Percentiles rank a stretch among this genome's conserved stretches.
These are phyloP conservation scores for Cytospora piceicola DNA, from an alignment of 2,329 filamentous ascomycete species.

Conservation along the genomic window DNA sequence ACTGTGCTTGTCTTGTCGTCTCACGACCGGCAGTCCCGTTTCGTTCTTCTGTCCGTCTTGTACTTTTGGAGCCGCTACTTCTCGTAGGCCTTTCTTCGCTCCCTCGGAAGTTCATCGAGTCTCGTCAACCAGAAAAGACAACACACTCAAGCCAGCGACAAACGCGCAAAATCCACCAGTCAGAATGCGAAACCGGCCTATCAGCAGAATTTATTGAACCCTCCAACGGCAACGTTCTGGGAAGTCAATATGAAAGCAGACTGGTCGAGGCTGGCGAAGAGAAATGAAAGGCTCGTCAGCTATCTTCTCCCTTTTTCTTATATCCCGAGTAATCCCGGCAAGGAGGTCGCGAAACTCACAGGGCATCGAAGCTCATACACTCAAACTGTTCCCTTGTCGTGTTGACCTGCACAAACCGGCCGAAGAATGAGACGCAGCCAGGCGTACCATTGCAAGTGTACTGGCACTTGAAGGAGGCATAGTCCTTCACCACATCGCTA, in stretches of 20 bases:
- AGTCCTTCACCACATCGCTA: slow-evolving; percentile 31
- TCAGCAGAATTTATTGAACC: slow-evolving; percentile 36
- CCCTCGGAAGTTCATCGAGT: background rate
- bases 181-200: background rate
- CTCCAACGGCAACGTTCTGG: slow-evolving; percentile 34
- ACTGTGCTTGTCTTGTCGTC: too few species aligned
- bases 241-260: slow-evolving; percentile 32
- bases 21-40: background rate
- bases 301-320: background rate
- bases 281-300: background rate
- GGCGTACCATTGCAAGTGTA: slow-evolving; percentile 36
- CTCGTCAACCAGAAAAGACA: background rate
- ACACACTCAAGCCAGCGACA: background rate
- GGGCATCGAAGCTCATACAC: slow-evolving; percentile 27
- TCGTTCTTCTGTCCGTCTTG: background rate
- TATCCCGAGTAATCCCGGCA: background rate
- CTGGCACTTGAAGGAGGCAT: slow-evolving; percentile 39
- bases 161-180: background rate
- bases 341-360: slow-evolving; percentile 25
- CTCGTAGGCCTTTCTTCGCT: background rate
- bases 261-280: slow-evolving; percentile 31
- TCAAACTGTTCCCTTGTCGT: slow-evolving; percentile 26
- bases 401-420: slow-evolving; percentile 33
- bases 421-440: slow-evolving; percentile 37
- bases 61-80: background rate